phyloP scores from a whole-genome alignment of 2,329 filamentous ascomycete genomes.

The Clonostachys rosea region DNA sequence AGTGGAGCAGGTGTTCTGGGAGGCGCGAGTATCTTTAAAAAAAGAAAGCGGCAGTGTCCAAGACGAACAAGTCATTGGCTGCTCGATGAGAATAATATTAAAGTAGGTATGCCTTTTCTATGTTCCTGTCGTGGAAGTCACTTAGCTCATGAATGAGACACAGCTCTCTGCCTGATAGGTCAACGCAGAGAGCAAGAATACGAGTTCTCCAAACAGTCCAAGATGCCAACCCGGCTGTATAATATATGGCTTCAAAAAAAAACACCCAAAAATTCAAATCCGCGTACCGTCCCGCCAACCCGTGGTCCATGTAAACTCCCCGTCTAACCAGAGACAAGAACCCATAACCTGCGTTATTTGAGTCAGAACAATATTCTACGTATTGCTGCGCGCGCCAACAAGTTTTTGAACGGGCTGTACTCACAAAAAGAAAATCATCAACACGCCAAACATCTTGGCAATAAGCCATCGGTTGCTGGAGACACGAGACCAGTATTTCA shows the following conservation, averaged over 20 bases:
- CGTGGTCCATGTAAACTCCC: neutral
- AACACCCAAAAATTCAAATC: neutral
- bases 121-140: no score
- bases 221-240: no score
- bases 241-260: neutral
- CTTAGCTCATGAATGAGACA: neutral
- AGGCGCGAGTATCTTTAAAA: no score
- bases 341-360: constrained; percentile 24
- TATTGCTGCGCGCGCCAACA: neutral
- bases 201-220: neutral
- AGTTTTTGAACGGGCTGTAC: constrained; percentile 13
- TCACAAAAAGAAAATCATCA: constrained; percentile 88
- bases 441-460: constrained; percentile 71
- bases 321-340: constrained; percentile 24
- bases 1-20: no score
- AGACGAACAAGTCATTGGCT: no score
- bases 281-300: neutral
- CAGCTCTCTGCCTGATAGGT: neutral
- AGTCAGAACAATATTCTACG: constrained; percentile 4
- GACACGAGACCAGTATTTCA: constrained; percentile 95
- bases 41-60: no score
- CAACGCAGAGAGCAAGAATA: neutral
- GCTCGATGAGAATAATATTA: no score
- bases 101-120: no score
- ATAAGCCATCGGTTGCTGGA: constrained; percentile 95